These are phyloP conservation scores for Candida sanyaensis DNA, from an alignment of 1,139 yeast species.

Conservation along the genomic window DNA sequence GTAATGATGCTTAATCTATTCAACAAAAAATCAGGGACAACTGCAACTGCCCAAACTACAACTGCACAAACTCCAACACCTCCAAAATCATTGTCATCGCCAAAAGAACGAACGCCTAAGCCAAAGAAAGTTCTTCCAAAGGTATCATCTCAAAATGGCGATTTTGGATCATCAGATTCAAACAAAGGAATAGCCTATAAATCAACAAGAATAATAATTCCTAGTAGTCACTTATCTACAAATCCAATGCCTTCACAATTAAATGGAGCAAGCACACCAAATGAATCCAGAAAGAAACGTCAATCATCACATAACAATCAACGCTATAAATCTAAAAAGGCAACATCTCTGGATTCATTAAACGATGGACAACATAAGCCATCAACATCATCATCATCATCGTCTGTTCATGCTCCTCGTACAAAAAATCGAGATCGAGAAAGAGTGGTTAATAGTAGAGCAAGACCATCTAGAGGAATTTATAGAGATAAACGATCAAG, in stretches of 20 bases:
- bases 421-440: not conserved
- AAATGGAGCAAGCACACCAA: not conserved
- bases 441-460: slow-evolving; percentile 2
- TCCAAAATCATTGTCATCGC: not conserved
- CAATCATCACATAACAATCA: slow-evolving; percentile 1
- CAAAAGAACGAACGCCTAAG: not conserved
- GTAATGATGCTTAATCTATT: slow-evolving; percentile 9
- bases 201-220: slow-evolving; percentile 6
- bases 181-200: slow-evolving; percentile 8
- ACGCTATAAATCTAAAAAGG: slow-evolving; percentile 4
- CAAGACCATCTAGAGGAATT: slow-evolving; percentile 2
- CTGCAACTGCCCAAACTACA: not conserved
- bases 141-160: not conserved
- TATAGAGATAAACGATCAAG: slow-evolving; percentile 7
- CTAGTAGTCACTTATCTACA: not conserved
- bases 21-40: slow-evolving; percentile 1
- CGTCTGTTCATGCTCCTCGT: not conserved
- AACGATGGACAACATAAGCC: not conserved
- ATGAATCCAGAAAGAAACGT: not conserved
- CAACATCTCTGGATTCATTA: not conserved
- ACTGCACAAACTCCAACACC: not conserved
- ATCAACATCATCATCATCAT: not conserved
- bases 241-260: not conserved
- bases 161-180: not conserved
- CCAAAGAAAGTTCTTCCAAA: slow-evolving; percentile 2